A percentile compares a stretch with the other conserved stretches of the same genome.
Evolutionary conservation across 148 eudicot genomes (phyloP).

Genomic region (Cornus controversa): DNA sequence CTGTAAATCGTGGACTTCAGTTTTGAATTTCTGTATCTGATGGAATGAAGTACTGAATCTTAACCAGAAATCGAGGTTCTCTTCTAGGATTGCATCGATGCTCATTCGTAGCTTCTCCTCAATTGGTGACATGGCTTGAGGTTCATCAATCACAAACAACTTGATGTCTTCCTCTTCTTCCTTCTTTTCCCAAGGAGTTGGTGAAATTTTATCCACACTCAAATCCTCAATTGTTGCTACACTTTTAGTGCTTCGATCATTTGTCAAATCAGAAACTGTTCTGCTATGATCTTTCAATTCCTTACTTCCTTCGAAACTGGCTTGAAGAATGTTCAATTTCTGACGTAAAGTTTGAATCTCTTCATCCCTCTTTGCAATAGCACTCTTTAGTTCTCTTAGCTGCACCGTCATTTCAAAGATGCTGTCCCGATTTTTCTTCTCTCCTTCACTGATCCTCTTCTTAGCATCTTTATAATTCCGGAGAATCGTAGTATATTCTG

Average conservation of each 20-base stretch:
- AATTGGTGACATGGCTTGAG: slow-evolving; percentile 36
- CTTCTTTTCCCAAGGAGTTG: not conserved
- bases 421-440: slow-evolving; percentile 44
- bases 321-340: slow-evolving; percentile 40
- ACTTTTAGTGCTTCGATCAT: not conserved
- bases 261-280: not conserved
- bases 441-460: slow-evolving; percentile 51
- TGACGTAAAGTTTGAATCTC: slow-evolving; percentile 59
- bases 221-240: too few relatives aligned
- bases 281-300: not conserved
- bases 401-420: slow-evolving; percentile 43
- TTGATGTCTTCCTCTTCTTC: slow-evolving; percentile 44
- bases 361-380: slow-evolving; percentile 54
- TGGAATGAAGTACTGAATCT: slow-evolving; percentile 69
- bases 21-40: slow-evolving; percentile 71
- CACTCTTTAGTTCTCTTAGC: slow-evolving; percentile 43
- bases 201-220: too few relatives aligned
- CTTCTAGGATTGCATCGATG: slow-evolving; percentile 69
- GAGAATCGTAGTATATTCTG: slow-evolving; percentile 65
- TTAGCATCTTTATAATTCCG: slow-evolving; percentile 60
- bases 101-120: slow-evolving; percentile 64
- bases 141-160: slow-evolving; percentile 21
- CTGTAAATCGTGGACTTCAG: slow-evolving; percentile 54
- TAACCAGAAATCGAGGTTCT: slow-evolving; percentile 80
- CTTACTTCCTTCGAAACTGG: slow-evolving; percentile 21